Evolutionary conservation across 2,329 filamentous ascomycete species (phyloP).

Genomic region (Colletotrichum sidae): DNA sequence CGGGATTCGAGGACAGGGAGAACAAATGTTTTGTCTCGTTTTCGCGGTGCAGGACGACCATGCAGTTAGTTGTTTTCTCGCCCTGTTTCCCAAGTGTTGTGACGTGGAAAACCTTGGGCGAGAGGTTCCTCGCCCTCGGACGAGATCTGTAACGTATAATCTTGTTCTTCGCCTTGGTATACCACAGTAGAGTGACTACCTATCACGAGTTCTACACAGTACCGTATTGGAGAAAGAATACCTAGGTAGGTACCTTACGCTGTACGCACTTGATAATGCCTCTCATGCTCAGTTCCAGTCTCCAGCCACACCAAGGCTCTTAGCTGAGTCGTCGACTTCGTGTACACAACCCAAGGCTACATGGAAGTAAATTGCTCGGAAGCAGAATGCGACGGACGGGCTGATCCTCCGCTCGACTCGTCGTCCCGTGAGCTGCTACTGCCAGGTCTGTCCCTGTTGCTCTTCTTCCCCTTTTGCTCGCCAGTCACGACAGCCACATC

Average conservation of each 20-base stretch:
- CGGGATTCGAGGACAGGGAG: constrained; percentile 9
- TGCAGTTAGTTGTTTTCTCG: constrained; percentile 5
- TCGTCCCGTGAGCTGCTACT: neutral
- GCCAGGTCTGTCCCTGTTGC: neutral
- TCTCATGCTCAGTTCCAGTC: constrained; percentile 3
- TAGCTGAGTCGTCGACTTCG: neutral
- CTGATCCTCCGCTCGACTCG: constrained; percentile 23
- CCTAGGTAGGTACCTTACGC: too few relatives aligned
- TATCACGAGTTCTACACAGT: too few relatives aligned
- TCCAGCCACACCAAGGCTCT: constrained; percentile 26
- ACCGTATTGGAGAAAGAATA: too few relatives aligned
- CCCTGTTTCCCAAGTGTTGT: neutral
- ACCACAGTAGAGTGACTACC: too few relatives aligned
- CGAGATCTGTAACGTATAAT: too few relatives aligned
- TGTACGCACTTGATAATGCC: too few relatives aligned
- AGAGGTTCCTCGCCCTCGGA: too few relatives aligned
- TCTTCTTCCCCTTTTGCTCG: neutral
- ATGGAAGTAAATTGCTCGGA: too few relatives aligned
- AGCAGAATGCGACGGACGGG: constrained; percentile 1
- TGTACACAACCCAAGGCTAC: too few relatives aligned
- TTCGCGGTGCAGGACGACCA: neutral
- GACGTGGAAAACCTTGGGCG: too few relatives aligned
- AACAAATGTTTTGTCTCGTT: constrained; percentile 5
- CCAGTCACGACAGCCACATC: constrained; percentile 12
- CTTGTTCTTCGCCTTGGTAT: too few relatives aligned